A percentile compares a stretch with the other conserved stretches of the same genome.
These are phyloP conservation scores for Puya raimondii DNA, from an alignment of 176 grass and related monocot genomes.

Conservation along the genomic window DNA sequence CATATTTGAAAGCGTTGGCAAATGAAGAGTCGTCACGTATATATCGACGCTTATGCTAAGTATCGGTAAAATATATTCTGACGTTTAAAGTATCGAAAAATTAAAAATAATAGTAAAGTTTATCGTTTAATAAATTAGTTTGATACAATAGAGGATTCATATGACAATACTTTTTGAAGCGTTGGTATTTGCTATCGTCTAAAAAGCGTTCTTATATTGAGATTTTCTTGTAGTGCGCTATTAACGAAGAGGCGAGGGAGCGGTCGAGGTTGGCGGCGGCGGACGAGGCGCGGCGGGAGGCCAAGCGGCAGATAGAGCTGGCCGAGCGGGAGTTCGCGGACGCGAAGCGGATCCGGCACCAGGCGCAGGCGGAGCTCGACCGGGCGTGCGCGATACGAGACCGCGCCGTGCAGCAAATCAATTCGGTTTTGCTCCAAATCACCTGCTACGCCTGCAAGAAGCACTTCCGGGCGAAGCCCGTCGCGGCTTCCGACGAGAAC, in stretches of 20 bases:
- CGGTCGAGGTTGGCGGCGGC: slow-evolving; percentile 34
- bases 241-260: slow-evolving; percentile 34
- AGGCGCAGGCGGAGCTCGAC: slow-evolving; percentile 60
- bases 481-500: slow-evolving; percentile 19
- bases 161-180: too few species aligned
- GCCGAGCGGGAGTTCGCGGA: slow-evolving; percentile 66
- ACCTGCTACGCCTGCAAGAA: slow-evolving; percentile 76
- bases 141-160: too few species aligned
- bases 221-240: neutral
- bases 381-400: slow-evolving; percentile 54
- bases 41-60: too few species aligned
- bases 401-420: slow-evolving; percentile 57
- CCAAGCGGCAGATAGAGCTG: slow-evolving; percentile 55
- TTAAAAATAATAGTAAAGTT: too few species aligned
- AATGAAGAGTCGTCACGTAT: too few species aligned
- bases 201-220: too few species aligned
- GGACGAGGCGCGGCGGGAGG: slow-evolving; percentile 51
- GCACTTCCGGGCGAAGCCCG: slow-evolving; percentile 32
- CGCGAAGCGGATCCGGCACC: slow-evolving; percentile 55
- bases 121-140: too few species aligned
- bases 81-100: too few species aligned
- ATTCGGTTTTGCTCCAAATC: slow-evolving; percentile 54
- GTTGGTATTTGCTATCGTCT: too few species aligned
- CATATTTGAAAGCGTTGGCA: too few species aligned
- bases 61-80: too few species aligned